Base-by-base conservation (phyloP, 208 protist genomes). In the Trypanosoma brucei region DNA sequence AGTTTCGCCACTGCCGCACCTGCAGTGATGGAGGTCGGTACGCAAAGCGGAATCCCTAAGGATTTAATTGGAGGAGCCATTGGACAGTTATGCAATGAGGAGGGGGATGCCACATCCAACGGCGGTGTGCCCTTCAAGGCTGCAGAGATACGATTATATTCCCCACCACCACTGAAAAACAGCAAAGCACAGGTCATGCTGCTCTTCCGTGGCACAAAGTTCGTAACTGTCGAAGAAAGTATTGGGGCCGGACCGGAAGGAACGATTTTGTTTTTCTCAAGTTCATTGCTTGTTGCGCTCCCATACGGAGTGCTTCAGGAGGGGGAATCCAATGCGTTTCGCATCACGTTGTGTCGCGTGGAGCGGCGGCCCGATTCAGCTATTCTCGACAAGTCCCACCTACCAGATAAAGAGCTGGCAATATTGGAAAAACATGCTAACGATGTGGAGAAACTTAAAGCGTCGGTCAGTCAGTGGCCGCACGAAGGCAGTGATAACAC, bases 301-400 rank as follows among this genome's bases (percentile, higher is more conserved):
- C 55, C 65, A 33, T 70, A 62, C 22, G 65, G 65, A 4, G 11
- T 31, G 45, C 9, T 70, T 30, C 31, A 46, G 3, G 31, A 42
- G 35, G 30, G n/a, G 2, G 2, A 40, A 14, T 22, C 22, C 22
- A 14, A 50, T 2, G 45, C 14, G 31, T 56, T 63, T 36, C 44
- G 65, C 0, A 44, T 70, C 30, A 48, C 30, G 37, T 36, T 70
- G 3, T 70, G 65, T 38, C 65, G 65, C 4, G 65, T 70, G 11
- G 57, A 42, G 4, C 55, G 55, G 9, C 55, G 38, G 4, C 50
- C 34, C 6, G 57, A 48, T 7, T 30, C 33, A 11, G 42, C 40
- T 33, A 9, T 70, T 3, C 63, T 70, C 31, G 63, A 63, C 39
- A 52, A 45, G 37, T 13, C 36, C 1, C 8, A 49, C n/a, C 45